phyloP scores from a whole-genome alignment of 192 early-diverging fungal genomes.

The Coemansia sp. region DNA sequence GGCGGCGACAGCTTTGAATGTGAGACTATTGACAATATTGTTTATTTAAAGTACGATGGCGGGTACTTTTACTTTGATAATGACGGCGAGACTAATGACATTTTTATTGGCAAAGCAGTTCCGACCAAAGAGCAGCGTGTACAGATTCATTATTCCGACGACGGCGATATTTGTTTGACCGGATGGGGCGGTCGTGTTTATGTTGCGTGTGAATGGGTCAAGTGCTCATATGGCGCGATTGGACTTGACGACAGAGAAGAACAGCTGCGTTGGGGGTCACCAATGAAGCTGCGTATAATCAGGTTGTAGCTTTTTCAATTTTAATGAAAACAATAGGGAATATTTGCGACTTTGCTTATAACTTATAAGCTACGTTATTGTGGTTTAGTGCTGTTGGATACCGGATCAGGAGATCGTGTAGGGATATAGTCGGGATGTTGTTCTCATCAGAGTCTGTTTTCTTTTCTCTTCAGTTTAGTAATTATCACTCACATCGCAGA shows the following conservation, averaged over 20 bases:
- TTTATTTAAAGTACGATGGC: conserved; percentile 3
- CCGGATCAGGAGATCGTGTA: too few relatives aligned
- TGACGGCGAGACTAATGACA: neutral
- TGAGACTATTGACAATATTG: conserved; percentile 4
- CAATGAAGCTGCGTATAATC: conserved; percentile 11
- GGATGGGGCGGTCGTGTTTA: neutral
- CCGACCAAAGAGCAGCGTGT: neutral
- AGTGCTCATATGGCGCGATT: conserved; percentile 6
- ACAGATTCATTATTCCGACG: too few relatives aligned
- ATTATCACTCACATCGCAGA: too few relatives aligned
- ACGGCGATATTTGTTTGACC: too few relatives aligned
- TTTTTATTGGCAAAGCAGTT: neutral
- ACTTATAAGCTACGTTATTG: too few relatives aligned
- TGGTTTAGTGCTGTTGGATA: too few relatives aligned
- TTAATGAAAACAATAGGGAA: too few relatives aligned
- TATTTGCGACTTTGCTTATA: too few relatives aligned
- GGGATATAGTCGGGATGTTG: too few relatives aligned
- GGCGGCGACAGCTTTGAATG: neutral
- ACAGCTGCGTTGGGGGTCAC: neutral
- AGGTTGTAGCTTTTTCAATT: neutral
- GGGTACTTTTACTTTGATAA: neutral
- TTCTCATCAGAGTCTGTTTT: too few relatives aligned
- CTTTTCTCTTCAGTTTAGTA: too few relatives aligned
- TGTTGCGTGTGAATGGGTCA: conserved; percentile 8
- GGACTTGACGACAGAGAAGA: neutral